These are phyloP conservation scores for Raddia guianensis DNA, from an alignment of 176 grass and related monocot genomes.

Conservation along the genomic window DNA sequence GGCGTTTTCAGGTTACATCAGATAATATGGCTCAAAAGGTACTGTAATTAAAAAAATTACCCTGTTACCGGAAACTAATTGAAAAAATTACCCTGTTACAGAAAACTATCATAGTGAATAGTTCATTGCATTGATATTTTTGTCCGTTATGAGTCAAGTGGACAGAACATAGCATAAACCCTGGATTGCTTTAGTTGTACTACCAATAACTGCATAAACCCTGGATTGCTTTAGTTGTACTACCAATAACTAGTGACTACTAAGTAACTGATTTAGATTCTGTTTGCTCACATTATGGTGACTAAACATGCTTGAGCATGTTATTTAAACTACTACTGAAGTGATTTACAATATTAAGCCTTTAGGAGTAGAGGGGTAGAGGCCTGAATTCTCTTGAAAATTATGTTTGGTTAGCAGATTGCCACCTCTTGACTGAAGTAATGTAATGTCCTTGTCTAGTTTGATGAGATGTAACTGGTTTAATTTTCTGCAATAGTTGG, in stretches of 20 bases:
- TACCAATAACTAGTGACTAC: not conserved
- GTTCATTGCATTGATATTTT: slow-evolving; percentile 25
- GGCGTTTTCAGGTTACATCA: slow-evolving; percentile 91
- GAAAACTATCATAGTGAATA: not conserved
- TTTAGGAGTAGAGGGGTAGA: not conserved
- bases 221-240: not conserved
- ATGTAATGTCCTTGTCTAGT: not conserved
- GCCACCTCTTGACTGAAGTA: not conserved
- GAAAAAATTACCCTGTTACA: not conserved
- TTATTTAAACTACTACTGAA: slow-evolving; percentile 18
- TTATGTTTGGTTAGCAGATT: not conserved
- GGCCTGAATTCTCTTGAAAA: not conserved
- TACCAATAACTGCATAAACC: not conserved
- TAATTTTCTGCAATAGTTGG: slow-evolving; percentile 6
- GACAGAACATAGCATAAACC: not conserved
- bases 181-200: not conserved
- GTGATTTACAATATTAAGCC: slow-evolving; percentile 1
- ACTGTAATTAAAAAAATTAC: slow-evolving; percentile 24
- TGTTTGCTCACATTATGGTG: not conserved
- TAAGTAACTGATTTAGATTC: not conserved
- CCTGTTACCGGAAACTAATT: not conserved
- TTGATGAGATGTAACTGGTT: not conserved
- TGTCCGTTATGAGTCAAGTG: slow-evolving; percentile 1
- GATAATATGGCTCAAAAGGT: slow-evolving; percentile 76
- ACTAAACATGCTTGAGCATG: not conserved